These are phyloP conservation scores for Fusarium siculi DNA, from an alignment of 2,329 filamentous ascomycete species.

Conservation along the genomic window DNA sequence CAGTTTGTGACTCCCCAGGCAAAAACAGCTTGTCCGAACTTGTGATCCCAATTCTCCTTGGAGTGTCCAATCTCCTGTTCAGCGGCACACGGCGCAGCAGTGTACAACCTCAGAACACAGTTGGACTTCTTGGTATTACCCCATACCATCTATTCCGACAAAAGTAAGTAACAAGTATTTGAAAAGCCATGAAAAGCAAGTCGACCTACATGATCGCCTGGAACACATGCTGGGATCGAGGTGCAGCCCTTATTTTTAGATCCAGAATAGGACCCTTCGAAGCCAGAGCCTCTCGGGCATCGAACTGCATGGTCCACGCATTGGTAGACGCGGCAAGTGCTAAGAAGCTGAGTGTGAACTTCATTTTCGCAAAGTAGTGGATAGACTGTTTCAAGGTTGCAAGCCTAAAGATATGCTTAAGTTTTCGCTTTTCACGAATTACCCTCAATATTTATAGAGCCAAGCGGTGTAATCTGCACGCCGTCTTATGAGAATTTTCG, in stretches of 20 bases:
- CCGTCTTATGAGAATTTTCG: neutral
- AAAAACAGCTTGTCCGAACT: neutral
- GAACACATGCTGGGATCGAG: neutral
- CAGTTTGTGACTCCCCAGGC: neutral
- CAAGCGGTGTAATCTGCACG: neutral
- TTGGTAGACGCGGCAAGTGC: neutral
- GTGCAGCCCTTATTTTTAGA: neutral
- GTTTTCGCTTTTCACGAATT: rapidly evolving
- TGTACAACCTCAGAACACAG: neutral
- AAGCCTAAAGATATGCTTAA: neutral
- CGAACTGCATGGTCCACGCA: neutral
- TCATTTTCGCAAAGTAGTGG: neutral
- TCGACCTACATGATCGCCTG: neutral
- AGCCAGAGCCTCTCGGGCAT: neutral
- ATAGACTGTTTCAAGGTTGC: neutral
- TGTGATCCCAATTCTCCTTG: neutral
- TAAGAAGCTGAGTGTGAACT: rapidly evolving
- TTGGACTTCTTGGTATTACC: neutral
- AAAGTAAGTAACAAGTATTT: neutral
- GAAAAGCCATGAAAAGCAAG: no score
- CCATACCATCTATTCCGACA: neutral
- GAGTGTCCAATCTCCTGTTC: neutral
- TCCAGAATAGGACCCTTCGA: neutral
- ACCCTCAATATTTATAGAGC: neutral
- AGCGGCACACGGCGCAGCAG: neutral